Evolutionary conservation across 805 yeast species (phyloP).

Genomic region (Ogataea nakhonphanomensis): DNA sequence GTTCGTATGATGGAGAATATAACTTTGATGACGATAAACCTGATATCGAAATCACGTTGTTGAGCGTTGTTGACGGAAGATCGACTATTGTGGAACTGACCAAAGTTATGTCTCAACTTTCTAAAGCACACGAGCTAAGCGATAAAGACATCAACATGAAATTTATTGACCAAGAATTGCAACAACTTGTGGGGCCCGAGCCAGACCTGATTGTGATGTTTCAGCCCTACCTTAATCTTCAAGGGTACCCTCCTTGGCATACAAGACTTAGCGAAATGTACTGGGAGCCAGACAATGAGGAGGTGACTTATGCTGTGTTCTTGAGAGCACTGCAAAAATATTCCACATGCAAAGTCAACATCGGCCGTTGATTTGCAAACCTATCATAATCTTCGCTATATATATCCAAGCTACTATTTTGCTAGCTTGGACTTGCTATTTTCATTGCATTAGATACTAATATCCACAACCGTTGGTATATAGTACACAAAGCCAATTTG

Average conservation of each 20-base stretch:
- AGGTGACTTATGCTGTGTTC: constrained; percentile 79
- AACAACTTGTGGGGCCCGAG: constrained; percentile 79
- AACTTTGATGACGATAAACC: constrained; percentile 18
- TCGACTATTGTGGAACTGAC: constrained; percentile 87
- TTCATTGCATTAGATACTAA: constrained; percentile 6
- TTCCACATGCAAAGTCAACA: constrained; percentile 78
- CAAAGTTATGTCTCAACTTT: constrained; percentile 76
- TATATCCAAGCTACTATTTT: neutral
- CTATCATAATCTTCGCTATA: constrained; percentile 8
- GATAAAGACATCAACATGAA: constrained; percentile 69
- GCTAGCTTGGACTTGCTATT: constrained; percentile 3
- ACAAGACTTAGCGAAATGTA: constrained; percentile 84
- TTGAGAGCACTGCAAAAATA: constrained; percentile 72
- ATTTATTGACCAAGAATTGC: constrained; percentile 69
- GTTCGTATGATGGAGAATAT: constrained; percentile 34
- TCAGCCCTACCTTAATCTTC: constrained; percentile 83
- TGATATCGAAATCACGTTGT: constrained; percentile 61
- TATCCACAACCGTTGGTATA: no score
- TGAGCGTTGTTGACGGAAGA: constrained; percentile 81
- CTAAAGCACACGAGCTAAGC: constrained; percentile 55
- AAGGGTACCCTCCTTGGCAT: constrained; percentile 99
- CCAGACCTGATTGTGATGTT: constrained; percentile 86
- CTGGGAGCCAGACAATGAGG: constrained; percentile 84
- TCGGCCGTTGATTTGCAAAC: constrained; percentile 58
- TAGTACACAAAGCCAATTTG: no score